Evolutionary conservation across 2,329 filamentous ascomycete species (phyloP), one percentile per base, ranked within the genome.

Genomic region (Neofusicoccum sp.): DNA sequence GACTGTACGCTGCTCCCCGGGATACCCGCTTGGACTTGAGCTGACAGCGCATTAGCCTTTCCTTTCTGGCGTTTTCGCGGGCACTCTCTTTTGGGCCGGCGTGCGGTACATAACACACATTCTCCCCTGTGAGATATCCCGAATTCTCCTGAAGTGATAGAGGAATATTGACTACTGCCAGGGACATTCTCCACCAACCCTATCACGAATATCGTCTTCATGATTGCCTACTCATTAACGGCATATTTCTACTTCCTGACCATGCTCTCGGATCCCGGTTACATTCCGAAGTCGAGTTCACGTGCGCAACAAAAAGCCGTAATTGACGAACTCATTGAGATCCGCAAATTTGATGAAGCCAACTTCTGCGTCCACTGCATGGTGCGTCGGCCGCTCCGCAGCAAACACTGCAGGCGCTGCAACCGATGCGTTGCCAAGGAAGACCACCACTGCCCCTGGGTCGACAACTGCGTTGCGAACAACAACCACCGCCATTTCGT

Each of bases 401-500:
- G 93, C 78, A 99, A 98, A 80, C 95, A 99, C 77, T 99, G 95
- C 78, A 89, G 89, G 71, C 84, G 90, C 63, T 99, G 95, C 73
- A 86, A 89, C 69, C 89, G 93, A 65, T 99, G 95, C 73, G 90
- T 99, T 58, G 92, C 93, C 59, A 96, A 96, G 75, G 91, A 96
- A 77, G 95, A 99, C 72, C 95, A 99, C 71, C 95, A 99, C 72
- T 99, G 95, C 70, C 95, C 95, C 0, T 99, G 95, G 95, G 90
- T 98, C 26, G 90, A 96, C 77, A 98, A 97, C 75, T 99, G 95
- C 69, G 86, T 99, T 43, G 95, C 91, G 44, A 85, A 95, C 65
- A 98, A 98, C 78, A 99, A 98, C 73, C 90, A 98, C 70, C 88
- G 95, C 12, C 93, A 97, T 68, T 99, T 99, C 75, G 89, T 97